Conservation (phyloP, 2,329 filamentous ascomycete species). For the Teratosphaeria nubilosa region DNA sequence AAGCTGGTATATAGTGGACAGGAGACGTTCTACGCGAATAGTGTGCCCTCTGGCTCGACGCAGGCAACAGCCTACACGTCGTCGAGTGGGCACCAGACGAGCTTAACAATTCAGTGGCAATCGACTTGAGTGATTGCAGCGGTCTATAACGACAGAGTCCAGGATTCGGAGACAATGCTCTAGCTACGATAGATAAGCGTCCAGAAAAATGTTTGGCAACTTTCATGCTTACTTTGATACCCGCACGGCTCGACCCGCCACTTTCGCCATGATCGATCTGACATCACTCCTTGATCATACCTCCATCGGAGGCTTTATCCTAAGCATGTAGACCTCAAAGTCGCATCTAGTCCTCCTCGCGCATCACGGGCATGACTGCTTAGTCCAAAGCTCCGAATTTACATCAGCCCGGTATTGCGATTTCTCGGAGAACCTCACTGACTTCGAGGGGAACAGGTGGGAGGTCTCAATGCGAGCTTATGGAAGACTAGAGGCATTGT, state of each 20-base stretch:
- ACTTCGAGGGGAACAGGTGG: neutral
- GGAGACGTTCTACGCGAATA: conserved; percentile 34
- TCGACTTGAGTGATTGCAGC: neutral
- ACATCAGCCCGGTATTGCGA: too few relatives aligned
- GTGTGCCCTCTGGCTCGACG: conserved; percentile 31
- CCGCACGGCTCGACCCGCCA: neutral
- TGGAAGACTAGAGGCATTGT: too few relatives aligned
- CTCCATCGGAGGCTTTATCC: neutral
- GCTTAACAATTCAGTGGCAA: conserved; percentile 31
- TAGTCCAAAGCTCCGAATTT: too few relatives aligned
- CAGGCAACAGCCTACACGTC: conserved; percentile 36
- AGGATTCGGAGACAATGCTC: too few relatives aligned
- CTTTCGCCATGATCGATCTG: neutral
- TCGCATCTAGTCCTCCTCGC: neutral
- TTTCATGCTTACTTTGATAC: neutral
- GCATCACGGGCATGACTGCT: too few relatives aligned
- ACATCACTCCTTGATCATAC: neutral
- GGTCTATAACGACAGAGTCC: neutral
- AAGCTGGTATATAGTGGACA: conserved; percentile 30
- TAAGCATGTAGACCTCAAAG: neutral
- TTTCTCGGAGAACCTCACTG: too few relatives aligned
- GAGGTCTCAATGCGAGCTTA: too few relatives aligned
- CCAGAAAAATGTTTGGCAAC: too few relatives aligned
- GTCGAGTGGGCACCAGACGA: conserved; percentile 6
- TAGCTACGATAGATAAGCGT: too few relatives aligned